These are phyloP conservation scores for Verticillium dahliae DNA, from an alignment of 2,329 filamentous ascomycete genomes.

Conservation along the genomic window DNA sequence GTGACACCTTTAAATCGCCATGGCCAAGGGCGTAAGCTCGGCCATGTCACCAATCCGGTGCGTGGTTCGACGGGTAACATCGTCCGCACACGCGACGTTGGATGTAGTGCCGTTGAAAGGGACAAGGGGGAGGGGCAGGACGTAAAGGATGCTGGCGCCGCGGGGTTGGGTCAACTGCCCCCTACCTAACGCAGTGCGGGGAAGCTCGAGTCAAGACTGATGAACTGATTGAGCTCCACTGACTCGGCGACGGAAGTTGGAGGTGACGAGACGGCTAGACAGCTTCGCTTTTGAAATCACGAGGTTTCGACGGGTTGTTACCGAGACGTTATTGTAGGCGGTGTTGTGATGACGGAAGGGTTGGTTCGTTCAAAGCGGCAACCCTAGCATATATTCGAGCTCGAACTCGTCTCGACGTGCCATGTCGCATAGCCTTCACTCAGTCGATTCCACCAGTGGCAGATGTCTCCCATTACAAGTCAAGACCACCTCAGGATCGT, in stretches of 20 bases:
- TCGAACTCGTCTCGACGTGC: neutral
- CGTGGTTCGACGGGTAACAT: neutral
- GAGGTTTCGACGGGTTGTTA: too few relatives aligned
- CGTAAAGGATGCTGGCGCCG: neutral
- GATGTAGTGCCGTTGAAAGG: neutral
- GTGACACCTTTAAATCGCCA: neutral
- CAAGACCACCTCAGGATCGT: slow-evolving; percentile 37
- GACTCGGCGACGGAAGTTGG: neutral
- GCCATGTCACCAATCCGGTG: neutral
- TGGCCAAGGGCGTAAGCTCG: neutral
- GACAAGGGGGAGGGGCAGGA: neutral
- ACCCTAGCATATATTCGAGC: too few relatives aligned
- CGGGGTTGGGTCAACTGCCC: neutral
- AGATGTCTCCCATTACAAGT: slow-evolving; percentile 41
- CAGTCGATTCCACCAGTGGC: slow-evolving; percentile 10
- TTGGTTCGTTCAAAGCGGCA: too few relatives aligned
- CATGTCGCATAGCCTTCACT: neutral
- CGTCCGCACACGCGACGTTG: neutral
- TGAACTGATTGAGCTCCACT: neutral
- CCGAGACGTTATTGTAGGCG: too few relatives aligned
- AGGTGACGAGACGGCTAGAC: too few relatives aligned
- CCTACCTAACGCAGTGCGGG: neutral
- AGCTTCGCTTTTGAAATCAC: too few relatives aligned
- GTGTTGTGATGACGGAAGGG: too few relatives aligned
- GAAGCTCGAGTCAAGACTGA: neutral